Evolutionary conservation across 371 early-diverging fungal species (phyloP), one percentile per base, ranked within the genome.

Genomic region (Rhizomucor miehei): DNA sequence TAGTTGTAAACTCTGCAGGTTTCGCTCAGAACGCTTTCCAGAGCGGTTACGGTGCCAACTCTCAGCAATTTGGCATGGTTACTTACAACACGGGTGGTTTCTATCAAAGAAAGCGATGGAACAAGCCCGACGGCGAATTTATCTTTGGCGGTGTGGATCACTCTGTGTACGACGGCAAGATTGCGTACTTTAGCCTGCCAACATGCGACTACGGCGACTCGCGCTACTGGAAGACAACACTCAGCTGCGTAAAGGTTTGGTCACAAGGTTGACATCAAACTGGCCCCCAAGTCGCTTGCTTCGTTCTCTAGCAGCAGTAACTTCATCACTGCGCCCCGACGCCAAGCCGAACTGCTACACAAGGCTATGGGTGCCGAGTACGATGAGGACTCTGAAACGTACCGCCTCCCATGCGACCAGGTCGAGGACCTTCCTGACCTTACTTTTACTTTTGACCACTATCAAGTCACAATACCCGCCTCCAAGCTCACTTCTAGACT

Each of bases 121-220:
- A 65, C 44, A 54, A 39, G 16, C 51, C 64, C 24, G 60, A 72
- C 2, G 76, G 57, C 23, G 64, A 72, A 43, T 75, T 75, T 40
- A 69, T 75, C 25, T 65, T 75, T 51, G 76, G 76, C 36, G 76
- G 76, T 40, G 48, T 76, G 43, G 76, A 76, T 44, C 76, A 72
- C 45, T 48, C 57, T 12, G 58, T 72, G 5, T 76, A 72, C 54
- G 66, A 76, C 23, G 76, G 76, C 49, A 49, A 62, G 19, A 56
- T 76, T 51, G 68, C 73, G 13, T 77, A 69, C 34, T 46, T 77
- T 24, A 57, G 65, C 2, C 44, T 73, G 14, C 73, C 73, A n/a
- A 71, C 67, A 2, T 77, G 73, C 47, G 71, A 71, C 19, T 71
- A 65, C 47, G 67, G 73, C 25, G 53, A 52, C 11, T 67, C 71